Evolutionary conservation across 2,329 filamentous ascomycete species (phyloP).

Genomic region (Claviceps sp.): DNA sequence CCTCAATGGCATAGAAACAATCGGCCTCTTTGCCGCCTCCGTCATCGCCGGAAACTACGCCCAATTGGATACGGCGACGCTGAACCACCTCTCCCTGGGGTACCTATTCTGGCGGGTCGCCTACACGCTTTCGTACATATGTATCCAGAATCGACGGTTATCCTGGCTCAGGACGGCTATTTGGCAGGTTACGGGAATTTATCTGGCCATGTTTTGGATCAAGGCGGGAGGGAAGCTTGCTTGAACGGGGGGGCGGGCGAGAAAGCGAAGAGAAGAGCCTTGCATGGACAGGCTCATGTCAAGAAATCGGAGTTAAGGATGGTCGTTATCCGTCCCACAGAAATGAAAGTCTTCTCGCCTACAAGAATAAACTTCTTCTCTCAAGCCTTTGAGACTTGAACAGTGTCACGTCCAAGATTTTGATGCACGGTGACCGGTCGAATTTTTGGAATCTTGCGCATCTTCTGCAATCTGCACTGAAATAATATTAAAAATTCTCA

Average conservation of each 20-base stretch:
- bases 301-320: too few relatives aligned
- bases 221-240: conserved; percentile 22
- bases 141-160: conserved; percentile 25
- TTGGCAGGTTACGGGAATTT: conserved; percentile 23
- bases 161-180: conserved; percentile 23
- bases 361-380: too few relatives aligned
- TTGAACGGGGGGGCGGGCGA: background rate
- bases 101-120: conserved; percentile 26
- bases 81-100: conserved; percentile 26
- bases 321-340: too few relatives aligned
- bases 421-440: too few relatives aligned
- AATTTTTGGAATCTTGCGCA: too few relatives aligned
- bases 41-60: conserved; percentile 33
- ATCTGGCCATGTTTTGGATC: conserved; percentile 26
- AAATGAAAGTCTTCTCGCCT: too few relatives aligned
- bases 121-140: conserved; percentile 31
- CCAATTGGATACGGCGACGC: conserved; percentile 19
- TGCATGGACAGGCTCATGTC: background rate
- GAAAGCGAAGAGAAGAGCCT: background rate
- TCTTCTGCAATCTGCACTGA: too few relatives aligned
- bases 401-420: too few relatives aligned
- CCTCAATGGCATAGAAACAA: conserved; percentile 30
- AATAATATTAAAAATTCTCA: too few relatives aligned
- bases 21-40: conserved; percentile 29
- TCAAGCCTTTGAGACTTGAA: too few relatives aligned